Conservation (phyloP, 108 stramenopile genomes). For the Asterionellopsis glacialis region DNA sequence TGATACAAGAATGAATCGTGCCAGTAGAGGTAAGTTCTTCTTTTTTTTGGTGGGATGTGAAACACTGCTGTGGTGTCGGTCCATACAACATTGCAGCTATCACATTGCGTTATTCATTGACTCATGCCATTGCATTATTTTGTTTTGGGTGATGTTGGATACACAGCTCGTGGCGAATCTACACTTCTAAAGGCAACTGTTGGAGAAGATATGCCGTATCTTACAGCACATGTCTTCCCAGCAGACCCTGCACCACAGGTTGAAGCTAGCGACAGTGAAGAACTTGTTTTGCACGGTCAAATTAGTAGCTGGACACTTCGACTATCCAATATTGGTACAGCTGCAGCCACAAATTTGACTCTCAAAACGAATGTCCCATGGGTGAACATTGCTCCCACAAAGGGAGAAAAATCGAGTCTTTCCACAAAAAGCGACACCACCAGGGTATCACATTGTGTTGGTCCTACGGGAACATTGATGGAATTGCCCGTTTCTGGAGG, state of each 20-base stretch:
- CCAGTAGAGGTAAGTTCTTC: conserved; percentile 37
- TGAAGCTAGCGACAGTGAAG: not conserved
- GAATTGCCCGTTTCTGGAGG: conserved; percentile 40
- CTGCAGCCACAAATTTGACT: conserved; percentile 54
- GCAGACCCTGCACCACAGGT: not conserved
- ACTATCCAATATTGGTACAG: conserved; percentile 72
- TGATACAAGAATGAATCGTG: conserved; percentile 59
- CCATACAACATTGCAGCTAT: no score
- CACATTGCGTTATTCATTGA: conserved; percentile 1
- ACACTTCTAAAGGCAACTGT: conserved; percentile 58
- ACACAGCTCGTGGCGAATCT: conserved; percentile 56
- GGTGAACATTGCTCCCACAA: conserved; percentile 39
- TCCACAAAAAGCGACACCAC: not conserved
- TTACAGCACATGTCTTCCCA: conserved; percentile 42
- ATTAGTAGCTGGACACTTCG: conserved; percentile 71
- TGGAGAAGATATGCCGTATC: conserved; percentile 72
- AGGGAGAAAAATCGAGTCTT: not conserved
- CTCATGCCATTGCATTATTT: not conserved
- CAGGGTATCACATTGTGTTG: conserved; percentile 52
- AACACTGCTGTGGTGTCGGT: no score
- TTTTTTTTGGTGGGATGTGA: not conserved
- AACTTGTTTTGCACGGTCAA: conserved; percentile 62
- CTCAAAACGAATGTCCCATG: conserved; percentile 84
- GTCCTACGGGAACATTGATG: conserved; percentile 81
- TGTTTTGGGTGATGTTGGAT: no score